Conservation (phyloP, 805 yeast species). For the Sugiyamaella floridensis region DNA sequence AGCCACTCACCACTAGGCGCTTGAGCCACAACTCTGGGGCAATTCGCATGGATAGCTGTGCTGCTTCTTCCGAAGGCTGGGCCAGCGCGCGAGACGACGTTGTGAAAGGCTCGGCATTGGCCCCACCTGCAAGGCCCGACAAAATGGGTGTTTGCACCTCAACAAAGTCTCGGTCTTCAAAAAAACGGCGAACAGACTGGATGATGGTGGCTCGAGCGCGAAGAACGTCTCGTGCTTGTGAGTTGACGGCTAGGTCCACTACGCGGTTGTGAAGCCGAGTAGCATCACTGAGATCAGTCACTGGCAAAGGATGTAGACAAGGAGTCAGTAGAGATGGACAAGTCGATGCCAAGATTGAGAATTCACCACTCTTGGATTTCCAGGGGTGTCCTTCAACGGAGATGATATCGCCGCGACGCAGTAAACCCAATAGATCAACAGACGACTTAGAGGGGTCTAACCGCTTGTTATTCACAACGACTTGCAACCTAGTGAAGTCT, state of each 20-base stretch:
- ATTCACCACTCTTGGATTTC: constrained; percentile 67
- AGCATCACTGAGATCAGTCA: constrained; percentile 46
- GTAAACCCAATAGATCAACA: constrained; percentile 27
- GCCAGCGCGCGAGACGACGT: constrained; percentile 39
- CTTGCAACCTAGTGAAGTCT: constrained; percentile 52
- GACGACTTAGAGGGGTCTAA: constrained; percentile 38
- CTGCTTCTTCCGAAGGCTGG: constrained; percentile 78
- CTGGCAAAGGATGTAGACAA: constrained; percentile 64
- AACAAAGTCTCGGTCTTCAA: constrained; percentile 49
- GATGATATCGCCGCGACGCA: constrained; percentile 69
- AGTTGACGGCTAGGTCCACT: constrained; percentile 62
- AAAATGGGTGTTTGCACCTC: constrained; percentile 90
- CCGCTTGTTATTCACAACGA: constrained; percentile 50
- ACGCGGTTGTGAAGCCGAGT: constrained; percentile 63
- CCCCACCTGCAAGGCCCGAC: constrained; percentile 68
- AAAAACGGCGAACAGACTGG: constrained; percentile 48
- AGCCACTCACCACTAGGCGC: constrained; percentile 95
- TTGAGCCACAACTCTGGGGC: constrained; percentile 96
- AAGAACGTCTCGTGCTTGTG: constrained; percentile 41
- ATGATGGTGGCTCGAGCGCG: constrained; percentile 50
- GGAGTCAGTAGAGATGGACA: constrained; percentile 56
- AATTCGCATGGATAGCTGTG: constrained; percentile 66
- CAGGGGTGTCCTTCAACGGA: constrained; percentile 66
- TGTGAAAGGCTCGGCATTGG: constrained; percentile 80
- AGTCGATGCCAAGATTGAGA: constrained; percentile 55